Percentiles rank a stretch among this genome's conserved stretches.
phyloP scores from a whole-genome alignment of 2,329 filamentous ascomycete species.

The Pyrenochaeta sp. region DNA sequence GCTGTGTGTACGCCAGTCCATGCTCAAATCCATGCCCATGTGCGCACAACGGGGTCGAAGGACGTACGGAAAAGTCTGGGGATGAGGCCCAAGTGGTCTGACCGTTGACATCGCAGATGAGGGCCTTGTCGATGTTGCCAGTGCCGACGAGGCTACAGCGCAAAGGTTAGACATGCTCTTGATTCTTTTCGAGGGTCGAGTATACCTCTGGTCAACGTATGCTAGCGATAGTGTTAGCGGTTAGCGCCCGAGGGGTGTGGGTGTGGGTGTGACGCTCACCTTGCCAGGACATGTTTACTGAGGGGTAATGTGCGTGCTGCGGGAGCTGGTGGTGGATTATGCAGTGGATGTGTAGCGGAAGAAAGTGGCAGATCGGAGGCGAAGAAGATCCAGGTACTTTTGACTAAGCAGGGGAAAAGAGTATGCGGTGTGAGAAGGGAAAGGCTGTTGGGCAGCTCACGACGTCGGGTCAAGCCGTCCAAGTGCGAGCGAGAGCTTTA shows the following conservation, averaged over 20 bases:
- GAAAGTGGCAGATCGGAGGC: conserved; percentile 17
- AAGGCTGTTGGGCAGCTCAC: conserved; percentile 22
- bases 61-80: conserved; percentile 81
- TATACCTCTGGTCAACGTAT: conserved; percentile 54
- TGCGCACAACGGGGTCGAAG: conserved; percentile 9
- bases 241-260: conserved; percentile 3
- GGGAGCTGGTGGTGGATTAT: conserved; percentile 26
- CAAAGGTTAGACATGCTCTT: conserved; percentile 21
- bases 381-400: conserved; percentile 30
- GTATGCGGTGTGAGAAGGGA: conserved; percentile 32
- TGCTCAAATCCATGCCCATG: not conserved
- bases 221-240: conserved; percentile 41
- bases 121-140: conserved; percentile 58
- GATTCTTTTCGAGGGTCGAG: not conserved
- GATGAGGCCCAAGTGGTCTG: conserved; percentile 77
- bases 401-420: conserved; percentile 36
- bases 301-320: conserved; percentile 36
- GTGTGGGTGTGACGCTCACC: conserved; percentile 36
- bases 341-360: conserved; percentile 18
- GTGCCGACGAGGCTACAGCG: conserved; percentile 51
- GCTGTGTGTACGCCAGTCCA: not conserved
- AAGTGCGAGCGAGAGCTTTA: conserved; percentile 15
- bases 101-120: conserved; percentile 59
- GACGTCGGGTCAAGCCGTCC: conserved; percentile 26
- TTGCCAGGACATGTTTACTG: conserved; percentile 54